Percentiles rank a stretch among this genome's conserved stretches.
These are phyloP conservation scores for Pueraria montana DNA, from an alignment of 306 rosid genomes.

Conservation along the genomic window DNA sequence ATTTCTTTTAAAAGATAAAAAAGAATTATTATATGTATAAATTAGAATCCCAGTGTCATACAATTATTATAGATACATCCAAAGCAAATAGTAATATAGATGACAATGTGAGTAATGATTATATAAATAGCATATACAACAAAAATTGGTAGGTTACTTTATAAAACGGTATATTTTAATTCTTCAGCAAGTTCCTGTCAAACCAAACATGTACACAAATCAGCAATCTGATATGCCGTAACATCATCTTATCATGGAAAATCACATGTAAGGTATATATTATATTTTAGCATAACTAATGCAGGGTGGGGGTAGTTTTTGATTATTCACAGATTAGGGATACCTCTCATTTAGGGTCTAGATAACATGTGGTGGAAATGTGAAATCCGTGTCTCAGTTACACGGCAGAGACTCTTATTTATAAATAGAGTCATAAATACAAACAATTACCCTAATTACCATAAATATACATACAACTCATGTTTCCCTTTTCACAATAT, in stretches of 20 bases:
- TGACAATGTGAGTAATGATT: background rate
- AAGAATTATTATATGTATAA: background rate
- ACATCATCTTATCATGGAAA: constrained; percentile 1
- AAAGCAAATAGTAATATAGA: constrained; percentile 2
- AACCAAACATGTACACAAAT: constrained; percentile 19
- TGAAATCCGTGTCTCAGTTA: background rate
- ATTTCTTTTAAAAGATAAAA: background rate
- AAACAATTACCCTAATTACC: background rate
- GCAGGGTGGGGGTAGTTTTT: background rate
- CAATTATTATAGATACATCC: background rate
- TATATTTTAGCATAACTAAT: constrained; percentile 27
- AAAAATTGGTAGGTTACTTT: background rate
- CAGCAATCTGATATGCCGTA: constrained; percentile 18
- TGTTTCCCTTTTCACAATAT: background rate
- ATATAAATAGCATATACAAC: background rate
- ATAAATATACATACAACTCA: background rate
- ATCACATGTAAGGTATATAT: background rate
- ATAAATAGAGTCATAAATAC: background rate
- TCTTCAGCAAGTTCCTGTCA: constrained; percentile 45
- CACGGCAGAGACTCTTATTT: background rate
- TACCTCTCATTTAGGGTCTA: background rate
- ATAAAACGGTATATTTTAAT: constrained; percentile 13
- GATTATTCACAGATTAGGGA: background rate
- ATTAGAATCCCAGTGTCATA: background rate
- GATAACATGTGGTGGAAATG: background rate